Evolutionary conservation across 2,329 filamentous ascomycete species (phyloP).

Genomic region (Colletotrichum sidae): DNA sequence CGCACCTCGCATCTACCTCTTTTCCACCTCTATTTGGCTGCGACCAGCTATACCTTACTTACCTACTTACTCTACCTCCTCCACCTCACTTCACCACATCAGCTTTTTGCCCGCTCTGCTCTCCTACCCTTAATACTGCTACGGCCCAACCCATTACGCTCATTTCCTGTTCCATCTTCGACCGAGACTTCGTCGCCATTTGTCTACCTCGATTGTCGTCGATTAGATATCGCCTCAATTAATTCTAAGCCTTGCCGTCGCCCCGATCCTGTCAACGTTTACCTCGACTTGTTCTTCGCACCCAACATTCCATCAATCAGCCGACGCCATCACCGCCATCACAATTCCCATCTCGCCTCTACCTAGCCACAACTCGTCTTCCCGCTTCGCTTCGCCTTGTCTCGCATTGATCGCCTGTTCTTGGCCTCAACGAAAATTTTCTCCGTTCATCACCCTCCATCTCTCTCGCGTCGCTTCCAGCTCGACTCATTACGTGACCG

Average conservation of each 20-base stretch:
- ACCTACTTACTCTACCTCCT: slow-evolving; percentile 13
- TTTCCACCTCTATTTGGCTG: slow-evolving; percentile 4
- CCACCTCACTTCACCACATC: slow-evolving; percentile 10
- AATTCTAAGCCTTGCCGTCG: background rate
- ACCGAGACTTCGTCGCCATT: slow-evolving; percentile 10
- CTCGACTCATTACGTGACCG: background rate
- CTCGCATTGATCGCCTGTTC: no score
- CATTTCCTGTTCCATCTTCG: slow-evolving; percentile 29
- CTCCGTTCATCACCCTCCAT: no score
- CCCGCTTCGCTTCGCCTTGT: no score
- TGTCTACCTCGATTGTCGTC: background rate
- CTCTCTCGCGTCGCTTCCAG: no score
- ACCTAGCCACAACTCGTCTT: no score
- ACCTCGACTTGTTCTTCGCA: slow-evolving; percentile 6
- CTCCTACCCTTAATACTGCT: slow-evolving; percentile 23
- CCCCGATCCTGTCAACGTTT: slow-evolving; percentile 3
- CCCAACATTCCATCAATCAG: background rate
- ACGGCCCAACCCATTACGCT: slow-evolving; percentile 26
- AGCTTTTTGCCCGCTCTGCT: background rate
- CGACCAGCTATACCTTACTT: slow-evolving; percentile 16
- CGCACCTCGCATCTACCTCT: slow-evolving; percentile 18
- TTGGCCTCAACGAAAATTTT: no score
- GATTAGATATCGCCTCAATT: slow-evolving; percentile 2
- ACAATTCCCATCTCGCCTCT: no score
- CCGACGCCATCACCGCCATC: no score